Conservation (phyloP, 2,329 filamentous ascomycete species). For the Ascochyta pisi region DNA sequence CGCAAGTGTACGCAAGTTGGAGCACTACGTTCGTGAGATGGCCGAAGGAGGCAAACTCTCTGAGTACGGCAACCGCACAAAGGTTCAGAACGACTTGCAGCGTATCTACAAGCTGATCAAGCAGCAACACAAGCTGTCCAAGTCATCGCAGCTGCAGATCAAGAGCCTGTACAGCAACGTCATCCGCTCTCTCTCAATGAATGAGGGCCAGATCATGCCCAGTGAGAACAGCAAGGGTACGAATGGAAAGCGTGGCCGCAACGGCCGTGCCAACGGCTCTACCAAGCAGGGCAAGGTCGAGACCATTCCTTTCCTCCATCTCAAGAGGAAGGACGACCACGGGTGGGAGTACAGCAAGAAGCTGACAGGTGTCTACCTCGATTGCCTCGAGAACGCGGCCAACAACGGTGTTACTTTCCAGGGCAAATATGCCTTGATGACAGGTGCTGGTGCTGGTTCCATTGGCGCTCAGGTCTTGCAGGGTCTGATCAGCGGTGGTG, state of each 20-base stretch:
- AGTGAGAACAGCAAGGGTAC: constrained; percentile 76
- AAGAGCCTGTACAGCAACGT: constrained; percentile 94
- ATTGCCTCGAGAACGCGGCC: constrained; percentile 88
- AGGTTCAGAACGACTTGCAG: constrained; percentile 94
- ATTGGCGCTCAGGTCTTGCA: constrained; percentile 97
- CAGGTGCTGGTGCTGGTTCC: constrained; percentile 94
- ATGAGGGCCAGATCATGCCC: constrained; percentile 94
- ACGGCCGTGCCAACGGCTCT: constrained; percentile 58
- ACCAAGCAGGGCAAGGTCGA: constrained; percentile 87
- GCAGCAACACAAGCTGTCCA: constrained; percentile 97
- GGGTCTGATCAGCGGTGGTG: constrained; percentile 93
- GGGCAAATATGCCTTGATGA: constrained; percentile 97
- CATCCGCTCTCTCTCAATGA: constrained; percentile 93
- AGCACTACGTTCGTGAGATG: constrained; percentile 99
- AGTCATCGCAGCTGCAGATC: constrained; percentile 95
- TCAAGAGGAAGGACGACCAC: constrained; percentile 91
- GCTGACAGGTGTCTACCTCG: constrained; percentile 89
- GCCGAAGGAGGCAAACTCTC: constrained; percentile 97
- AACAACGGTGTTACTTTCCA: constrained; percentile 87
- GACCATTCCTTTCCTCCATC: constrained; percentile 95
- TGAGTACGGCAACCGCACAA: constrained; percentile 96
- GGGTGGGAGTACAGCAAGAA: constrained; percentile 99
- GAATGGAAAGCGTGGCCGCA: constrained; percentile 65
- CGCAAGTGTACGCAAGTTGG: constrained; percentile 90
- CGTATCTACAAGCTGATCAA: constrained; percentile 98